Evolutionary conservation across 805 yeast genomes (phyloP).

Genomic region (Tetrapisispora arboricola): DNA sequence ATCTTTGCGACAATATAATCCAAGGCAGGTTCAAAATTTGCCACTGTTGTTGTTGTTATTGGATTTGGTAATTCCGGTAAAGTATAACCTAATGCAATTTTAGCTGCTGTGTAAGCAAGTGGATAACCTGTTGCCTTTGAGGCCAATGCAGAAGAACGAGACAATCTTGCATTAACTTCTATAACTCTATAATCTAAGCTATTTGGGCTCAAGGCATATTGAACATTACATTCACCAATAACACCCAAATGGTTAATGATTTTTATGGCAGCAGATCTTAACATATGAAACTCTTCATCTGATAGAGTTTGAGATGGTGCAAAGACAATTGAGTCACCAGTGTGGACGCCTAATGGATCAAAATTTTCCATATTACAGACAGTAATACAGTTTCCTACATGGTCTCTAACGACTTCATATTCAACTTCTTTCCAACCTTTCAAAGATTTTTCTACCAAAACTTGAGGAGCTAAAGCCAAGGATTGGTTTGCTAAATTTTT

Average conservation of each 20-base stretch:
- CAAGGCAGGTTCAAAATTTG: slow-evolving; percentile 93
- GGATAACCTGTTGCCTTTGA: slow-evolving; percentile 99
- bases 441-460: slow-evolving; percentile 89
- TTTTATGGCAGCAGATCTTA: slow-evolving; percentile 94
- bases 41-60: slow-evolving; percentile 90
- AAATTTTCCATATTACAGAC: slow-evolving; percentile 99
- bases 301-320: slow-evolving; percentile 97
- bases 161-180: slow-evolving; percentile 94
- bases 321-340: slow-evolving; percentile 98
- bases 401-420: slow-evolving; percentile 95
- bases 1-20: slow-evolving; percentile 96
- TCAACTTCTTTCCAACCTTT: slow-evolving; percentile 99
- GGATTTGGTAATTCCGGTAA: slow-evolving; percentile 93
- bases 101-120: slow-evolving; percentile 96
- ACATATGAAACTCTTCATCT: slow-evolving; percentile 96
- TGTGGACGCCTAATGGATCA: slow-evolving; percentile 96
- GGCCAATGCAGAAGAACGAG: slow-evolving; percentile 95
- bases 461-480: slow-evolving; percentile 84
- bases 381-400: slow-evolving; percentile 93
- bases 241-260: slow-evolving; percentile 96
- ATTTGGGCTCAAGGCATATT: slow-evolving; percentile 92
- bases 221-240: slow-evolving; percentile 98
- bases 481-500: slow-evolving; percentile 84
- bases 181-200: slow-evolving; percentile 92
- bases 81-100: slow-evolving; percentile 89